Base-by-base conservation (phyloP, 768 basidiomycete species). In the Collybia mongolica region DNA sequence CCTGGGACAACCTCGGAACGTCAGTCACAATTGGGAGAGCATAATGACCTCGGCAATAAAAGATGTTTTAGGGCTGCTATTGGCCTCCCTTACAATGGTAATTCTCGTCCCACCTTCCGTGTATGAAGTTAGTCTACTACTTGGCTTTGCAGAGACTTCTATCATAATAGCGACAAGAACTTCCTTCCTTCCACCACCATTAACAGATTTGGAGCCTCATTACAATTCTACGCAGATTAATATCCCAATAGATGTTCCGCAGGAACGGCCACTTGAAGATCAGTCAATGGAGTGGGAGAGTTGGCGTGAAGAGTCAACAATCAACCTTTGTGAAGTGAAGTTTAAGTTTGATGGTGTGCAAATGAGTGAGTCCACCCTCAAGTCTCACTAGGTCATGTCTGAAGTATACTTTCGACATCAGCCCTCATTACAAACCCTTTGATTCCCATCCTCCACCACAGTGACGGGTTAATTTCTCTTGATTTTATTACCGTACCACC, bases 131-230 rank as follows among this genome's bases (percentile, higher is more conserved):
- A 53, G 29, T 50, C 22, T 37, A 45, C 26, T 49, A 45, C 44
- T 29, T 19, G 51, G 41, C 4, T 26, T 23, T 15, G 18, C 43
- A 85, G 86, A 88, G 39, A 60, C 70, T 8, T 72, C 82, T 7
- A 69, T 89, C 26, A 44, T 88, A 36, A 66, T 90, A 20, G 88
- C 88, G 9, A 85, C 80, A 57, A 78, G 83, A 46, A 81, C 84
- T 15, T 72, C 72, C 53, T 65, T 76, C 36, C 68, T 75, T 42
- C 85, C 84, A 11, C 54, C 63, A 3, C 39, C 55, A 5, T 43
- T 56, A 42, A 54, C 59, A 12, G 54, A 54, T 18, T 52, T 56
- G 32, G 32, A 32, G 15, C 48, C 65, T 29, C 62, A 63, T 5
- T 70, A 71, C 49, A 66, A 69, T 46, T 62, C 76, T 17, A 71